Evolutionary conservation across 108 stramenopile genomes (phyloP).

Genomic region (Thalassiosira profunda): DNA sequence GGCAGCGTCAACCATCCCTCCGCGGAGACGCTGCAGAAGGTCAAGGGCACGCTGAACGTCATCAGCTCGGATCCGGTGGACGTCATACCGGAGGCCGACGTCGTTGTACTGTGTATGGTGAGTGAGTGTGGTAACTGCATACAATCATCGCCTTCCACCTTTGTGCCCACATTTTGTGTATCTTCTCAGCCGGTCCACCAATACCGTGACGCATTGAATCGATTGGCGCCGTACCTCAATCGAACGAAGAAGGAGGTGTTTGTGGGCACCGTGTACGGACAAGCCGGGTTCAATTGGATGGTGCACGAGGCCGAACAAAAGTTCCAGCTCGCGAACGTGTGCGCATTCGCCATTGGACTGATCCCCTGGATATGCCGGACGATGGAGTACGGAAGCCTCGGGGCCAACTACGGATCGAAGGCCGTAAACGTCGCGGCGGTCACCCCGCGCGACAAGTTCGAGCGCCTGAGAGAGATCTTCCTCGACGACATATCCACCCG

Average conservation of each 20-base stretch:
- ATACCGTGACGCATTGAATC: slow-evolving; percentile 43
- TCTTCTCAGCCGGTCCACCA: slow-evolving; percentile 46
- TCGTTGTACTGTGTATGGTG: slow-evolving; percentile 61
- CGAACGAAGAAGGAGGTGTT: slow-evolving; percentile 45
- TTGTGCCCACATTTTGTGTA: not conserved
- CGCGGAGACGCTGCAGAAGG: slow-evolving; percentile 20
- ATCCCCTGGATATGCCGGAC: slow-evolving; percentile 65
- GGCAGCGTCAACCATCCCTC: slow-evolving; percentile 29
- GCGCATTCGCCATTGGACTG: slow-evolving; percentile 49
- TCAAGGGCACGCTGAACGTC: slow-evolving; percentile 32
- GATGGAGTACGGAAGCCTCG: slow-evolving; percentile 35
- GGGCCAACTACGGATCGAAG: slow-evolving; percentile 47
- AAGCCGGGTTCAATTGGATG: slow-evolving; percentile 66
- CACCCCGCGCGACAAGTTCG: slow-evolving; percentile 41
- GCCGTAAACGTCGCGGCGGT: slow-evolving; percentile 46
- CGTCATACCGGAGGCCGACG: slow-evolving; percentile 58
- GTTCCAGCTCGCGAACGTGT: slow-evolving; percentile 29
- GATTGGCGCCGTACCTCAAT: slow-evolving; percentile 51
- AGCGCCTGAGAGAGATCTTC: slow-evolving; percentile 40
- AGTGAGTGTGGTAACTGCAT: slow-evolving; percentile 25
- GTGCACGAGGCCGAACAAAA: slow-evolving; percentile 50
- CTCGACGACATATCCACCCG: slow-evolving; percentile 39
- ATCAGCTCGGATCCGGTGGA: slow-evolving; percentile 46
- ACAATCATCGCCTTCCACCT: too few species aligned
- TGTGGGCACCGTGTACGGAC: slow-evolving; percentile 58